phyloP scores from a whole-genome alignment of 495 filamentous ascomycete genomes.

The Podospora pseudopauciseta region DNA sequence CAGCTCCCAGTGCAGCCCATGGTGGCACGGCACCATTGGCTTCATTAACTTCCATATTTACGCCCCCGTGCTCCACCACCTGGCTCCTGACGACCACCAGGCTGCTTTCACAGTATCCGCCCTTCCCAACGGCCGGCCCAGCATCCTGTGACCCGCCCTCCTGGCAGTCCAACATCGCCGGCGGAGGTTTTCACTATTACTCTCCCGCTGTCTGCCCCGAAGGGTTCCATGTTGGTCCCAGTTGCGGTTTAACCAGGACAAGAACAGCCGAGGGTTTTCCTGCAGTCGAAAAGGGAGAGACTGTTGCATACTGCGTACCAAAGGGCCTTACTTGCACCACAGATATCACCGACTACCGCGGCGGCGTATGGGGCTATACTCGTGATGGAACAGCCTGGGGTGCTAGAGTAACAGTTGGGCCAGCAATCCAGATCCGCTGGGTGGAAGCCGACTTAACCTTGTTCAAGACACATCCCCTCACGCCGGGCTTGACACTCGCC shows the following conservation, averaged over 20 bases:
- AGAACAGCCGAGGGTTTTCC: constrained; percentile 37
- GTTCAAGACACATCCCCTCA: constrained; percentile 38
- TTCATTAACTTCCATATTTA: constrained; percentile 42
- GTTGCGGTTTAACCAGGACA: constrained; percentile 29
- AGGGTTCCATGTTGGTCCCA: constrained; percentile 36
- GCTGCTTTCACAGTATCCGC: constrained; percentile 39
- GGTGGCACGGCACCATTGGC: constrained; percentile 33
- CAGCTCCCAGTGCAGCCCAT: constrained; percentile 20
- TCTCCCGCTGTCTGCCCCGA: constrained; percentile 43
- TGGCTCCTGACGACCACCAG: constrained; percentile 40
- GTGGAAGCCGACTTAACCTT: constrained; percentile 32
- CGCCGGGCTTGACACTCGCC: constrained; percentile 23
- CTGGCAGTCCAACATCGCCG: constrained; percentile 32
- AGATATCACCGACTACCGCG: constrained; percentile 40
- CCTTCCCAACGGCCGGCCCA: constrained; percentile 36
- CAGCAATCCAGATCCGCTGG: constrained; percentile 42
- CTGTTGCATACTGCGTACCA: constrained; percentile 39
- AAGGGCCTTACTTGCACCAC: constrained; percentile 38
- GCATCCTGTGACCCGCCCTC: constrained; percentile 37
- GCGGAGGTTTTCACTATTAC: constrained; percentile 39
- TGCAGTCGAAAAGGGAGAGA: constrained; percentile 33
- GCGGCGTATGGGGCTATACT: constrained; percentile 39
- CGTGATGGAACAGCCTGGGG: constrained; percentile 24
- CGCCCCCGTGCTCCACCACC: constrained; percentile 36
- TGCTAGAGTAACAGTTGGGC: constrained; percentile 34